Conservation (phyloP, 176 grass and related monocot genomes). For the Puccinellia tenuiflora region DNA sequence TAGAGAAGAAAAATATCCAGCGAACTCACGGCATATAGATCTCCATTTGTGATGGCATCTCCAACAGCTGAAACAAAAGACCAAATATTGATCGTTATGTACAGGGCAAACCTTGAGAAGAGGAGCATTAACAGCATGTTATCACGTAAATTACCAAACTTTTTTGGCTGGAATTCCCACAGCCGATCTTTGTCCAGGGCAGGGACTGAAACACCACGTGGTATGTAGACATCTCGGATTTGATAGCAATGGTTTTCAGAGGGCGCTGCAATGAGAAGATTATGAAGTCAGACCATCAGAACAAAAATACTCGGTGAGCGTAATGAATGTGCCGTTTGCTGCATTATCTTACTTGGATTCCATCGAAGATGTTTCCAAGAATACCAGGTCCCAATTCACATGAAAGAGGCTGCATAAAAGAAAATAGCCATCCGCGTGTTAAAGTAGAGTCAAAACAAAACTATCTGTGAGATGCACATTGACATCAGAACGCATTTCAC, state of each 20-base stretch:
- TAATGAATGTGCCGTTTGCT: neutral
- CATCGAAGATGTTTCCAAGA: slow-evolving; percentile 84
- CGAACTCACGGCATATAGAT: slow-evolving; percentile 71
- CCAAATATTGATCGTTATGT: slow-evolving; percentile 2
- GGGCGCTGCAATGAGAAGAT: slow-evolving; percentile 48
- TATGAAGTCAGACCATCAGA: slow-evolving; percentile 3
- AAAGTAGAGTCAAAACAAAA: neutral
- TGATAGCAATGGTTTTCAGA: slow-evolving; percentile 76
- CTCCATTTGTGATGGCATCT: slow-evolving; percentile 67
- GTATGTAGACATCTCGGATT: slow-evolving; percentile 84
- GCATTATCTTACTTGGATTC: slow-evolving; percentile 55
- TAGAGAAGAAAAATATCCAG: neutral
- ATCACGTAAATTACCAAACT: slow-evolving; percentile 42
- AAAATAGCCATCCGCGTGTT: neutral
- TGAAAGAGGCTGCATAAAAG: slow-evolving; percentile 68
- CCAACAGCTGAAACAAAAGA: slow-evolving; percentile 54
- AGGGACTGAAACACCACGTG: slow-evolving; percentile 78
- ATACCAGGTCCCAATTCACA: slow-evolving; percentile 79
- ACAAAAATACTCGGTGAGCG: neutral
- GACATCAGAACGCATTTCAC: slow-evolving; percentile 3
- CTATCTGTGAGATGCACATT: neutral
- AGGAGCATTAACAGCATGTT: neutral
- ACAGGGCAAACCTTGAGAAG: neutral
- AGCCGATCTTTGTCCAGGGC: slow-evolving; percentile 74
- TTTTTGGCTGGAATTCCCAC: slow-evolving; percentile 74